These are phyloP conservation scores for Astraeus odoratus DNA, from an alignment of 768 basidiomycete species.

Conservation along the genomic window DNA sequence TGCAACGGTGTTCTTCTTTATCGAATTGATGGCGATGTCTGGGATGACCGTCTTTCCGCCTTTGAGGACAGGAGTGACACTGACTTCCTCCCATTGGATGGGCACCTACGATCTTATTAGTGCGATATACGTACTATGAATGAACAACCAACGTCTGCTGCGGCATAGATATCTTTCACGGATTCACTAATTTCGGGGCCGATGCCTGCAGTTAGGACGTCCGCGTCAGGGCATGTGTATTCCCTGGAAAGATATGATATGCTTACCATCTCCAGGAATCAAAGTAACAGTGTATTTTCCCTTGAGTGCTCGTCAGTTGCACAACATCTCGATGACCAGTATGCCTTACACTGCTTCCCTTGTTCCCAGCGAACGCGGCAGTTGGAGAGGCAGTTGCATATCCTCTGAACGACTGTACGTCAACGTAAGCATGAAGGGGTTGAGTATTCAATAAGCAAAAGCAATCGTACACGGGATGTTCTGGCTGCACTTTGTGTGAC, in stretches of 20 bases:
- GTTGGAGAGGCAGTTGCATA: conserved; percentile 75
- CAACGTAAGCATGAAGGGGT: conserved; percentile 8
- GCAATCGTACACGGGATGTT: conserved; percentile 40
- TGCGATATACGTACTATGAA: conserved; percentile 6
- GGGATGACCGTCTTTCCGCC: conserved; percentile 97
- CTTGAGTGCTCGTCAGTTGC: conserved; percentile 33
- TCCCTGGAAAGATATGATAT: no score
- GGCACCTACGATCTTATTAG: conserved; percentile 61
- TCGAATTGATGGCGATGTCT: conserved; percentile 80
- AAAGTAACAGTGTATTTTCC: conserved; percentile 96
- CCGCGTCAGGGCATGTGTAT: no score
- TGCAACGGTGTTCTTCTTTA: conserved; percentile 96
- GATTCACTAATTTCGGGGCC: conserved; percentile 98
- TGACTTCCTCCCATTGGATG: conserved; percentile 99
- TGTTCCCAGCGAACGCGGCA: conserved; percentile 85
- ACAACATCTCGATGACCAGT: not conserved
- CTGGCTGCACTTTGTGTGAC: no score
- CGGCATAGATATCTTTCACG: conserved; percentile 87
- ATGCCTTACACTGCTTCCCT: conserved; percentile 70
- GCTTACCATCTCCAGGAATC: conserved; percentile 90
- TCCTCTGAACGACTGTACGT: conserved; percentile 43
- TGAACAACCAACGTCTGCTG: conserved; percentile 59
- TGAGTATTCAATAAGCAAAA: not conserved
- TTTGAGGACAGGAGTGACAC: conserved; percentile 88
- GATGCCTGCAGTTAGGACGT: conserved; percentile 81